phyloP scores from a whole-genome alignment of 257 asterid species.

The Plantago major region DNA sequence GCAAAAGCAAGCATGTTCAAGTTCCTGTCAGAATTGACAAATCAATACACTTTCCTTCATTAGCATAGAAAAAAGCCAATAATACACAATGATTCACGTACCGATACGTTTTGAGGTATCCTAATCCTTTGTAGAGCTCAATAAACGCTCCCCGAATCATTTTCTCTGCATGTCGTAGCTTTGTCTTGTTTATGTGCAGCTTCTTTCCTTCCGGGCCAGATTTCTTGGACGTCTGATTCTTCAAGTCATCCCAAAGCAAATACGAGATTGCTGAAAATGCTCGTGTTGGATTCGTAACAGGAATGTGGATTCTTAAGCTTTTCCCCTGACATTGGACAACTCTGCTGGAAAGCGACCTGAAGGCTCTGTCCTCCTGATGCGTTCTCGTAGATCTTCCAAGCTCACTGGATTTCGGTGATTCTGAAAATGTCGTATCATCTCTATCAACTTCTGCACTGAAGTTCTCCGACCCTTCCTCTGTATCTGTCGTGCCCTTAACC shows the following conservation, averaged over 20 bases:
- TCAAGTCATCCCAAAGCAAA: conserved; percentile 76
- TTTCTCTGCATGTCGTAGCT: conserved; percentile 78
- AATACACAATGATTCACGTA: conserved; percentile 14
- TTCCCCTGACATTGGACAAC: conserved; percentile 52
- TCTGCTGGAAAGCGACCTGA: conserved; percentile 41
- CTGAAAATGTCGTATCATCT: conserved; percentile 21
- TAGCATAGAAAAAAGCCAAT: not conserved
- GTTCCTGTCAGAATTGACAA: conserved; percentile 39
- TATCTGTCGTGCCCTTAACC: conserved; percentile 29
- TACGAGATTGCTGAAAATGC: conserved; percentile 73
- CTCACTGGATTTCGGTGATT: conserved; percentile 38
- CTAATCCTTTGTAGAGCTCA: conserved; percentile 88
- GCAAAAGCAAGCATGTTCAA: conserved; percentile 90
- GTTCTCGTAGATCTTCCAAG: conserved; percentile 38
- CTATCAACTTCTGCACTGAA: conserved; percentile 30
- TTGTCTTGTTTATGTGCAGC: conserved; percentile 56
- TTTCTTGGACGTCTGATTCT: conserved; percentile 67
- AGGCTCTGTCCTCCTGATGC: conserved; percentile 35
- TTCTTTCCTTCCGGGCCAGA: conserved; percentile 44
- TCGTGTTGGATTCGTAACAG: conserved; percentile 70
- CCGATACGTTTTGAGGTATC: conserved; percentile 82
- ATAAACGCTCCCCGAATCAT: conserved; percentile 83
- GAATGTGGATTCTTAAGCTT: conserved; percentile 67
- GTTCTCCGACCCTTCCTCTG: conserved; percentile 45
- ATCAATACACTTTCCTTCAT: not conserved